Conservation (phyloP, 139 green algal species). For the Zygnema circumcarinatum region DNA sequence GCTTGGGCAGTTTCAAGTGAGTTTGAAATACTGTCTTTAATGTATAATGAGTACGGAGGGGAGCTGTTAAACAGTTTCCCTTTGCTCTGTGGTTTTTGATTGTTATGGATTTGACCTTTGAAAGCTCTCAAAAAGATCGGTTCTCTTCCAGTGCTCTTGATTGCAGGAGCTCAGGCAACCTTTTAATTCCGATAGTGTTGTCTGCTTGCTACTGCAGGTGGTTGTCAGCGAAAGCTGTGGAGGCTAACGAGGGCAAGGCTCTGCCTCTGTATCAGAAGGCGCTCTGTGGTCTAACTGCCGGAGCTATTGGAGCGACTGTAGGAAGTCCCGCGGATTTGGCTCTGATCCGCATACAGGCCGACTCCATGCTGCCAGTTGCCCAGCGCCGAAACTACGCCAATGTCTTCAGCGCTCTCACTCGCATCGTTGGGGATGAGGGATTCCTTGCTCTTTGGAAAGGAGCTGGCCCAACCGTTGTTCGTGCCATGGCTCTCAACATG, state of each 20-base stretch:
- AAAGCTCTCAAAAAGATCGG: no score
- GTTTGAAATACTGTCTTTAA: slow-evolving; percentile 3
- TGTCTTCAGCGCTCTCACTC: slow-evolving; percentile 73
- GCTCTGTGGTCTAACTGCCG: slow-evolving; percentile 81
- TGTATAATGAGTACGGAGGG: no score
- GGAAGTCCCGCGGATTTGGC: slow-evolving; percentile 95
- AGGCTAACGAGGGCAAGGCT: slow-evolving; percentile 62
- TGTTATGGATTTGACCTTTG: no score
- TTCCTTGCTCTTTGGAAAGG: slow-evolving; percentile 72
- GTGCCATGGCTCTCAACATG: slow-evolving; percentile 99
- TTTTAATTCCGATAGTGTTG: no score
- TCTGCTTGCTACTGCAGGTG: slow-evolving; percentile 9
- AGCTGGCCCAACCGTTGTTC: slow-evolving; percentile 89
- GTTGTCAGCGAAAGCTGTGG: slow-evolving; percentile 30
- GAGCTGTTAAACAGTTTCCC: no score
- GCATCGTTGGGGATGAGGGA: slow-evolving; percentile 68
- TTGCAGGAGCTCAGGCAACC: no score
- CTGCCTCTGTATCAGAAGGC: slow-evolving; percentile 65
- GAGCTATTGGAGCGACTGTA: slow-evolving; percentile 91
- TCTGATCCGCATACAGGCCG: slow-evolving; percentile 95
- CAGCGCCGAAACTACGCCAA: slow-evolving; percentile 92
- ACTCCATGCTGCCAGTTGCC: slow-evolving; percentile 78
- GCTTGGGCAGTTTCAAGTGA: slow-evolving; percentile 77
- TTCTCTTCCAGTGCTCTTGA: no score
- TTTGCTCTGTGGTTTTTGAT: no score